phyloP scores from a whole-genome alignment of 192 early-diverging fungal species.

The Backusella luteola region DNA sequence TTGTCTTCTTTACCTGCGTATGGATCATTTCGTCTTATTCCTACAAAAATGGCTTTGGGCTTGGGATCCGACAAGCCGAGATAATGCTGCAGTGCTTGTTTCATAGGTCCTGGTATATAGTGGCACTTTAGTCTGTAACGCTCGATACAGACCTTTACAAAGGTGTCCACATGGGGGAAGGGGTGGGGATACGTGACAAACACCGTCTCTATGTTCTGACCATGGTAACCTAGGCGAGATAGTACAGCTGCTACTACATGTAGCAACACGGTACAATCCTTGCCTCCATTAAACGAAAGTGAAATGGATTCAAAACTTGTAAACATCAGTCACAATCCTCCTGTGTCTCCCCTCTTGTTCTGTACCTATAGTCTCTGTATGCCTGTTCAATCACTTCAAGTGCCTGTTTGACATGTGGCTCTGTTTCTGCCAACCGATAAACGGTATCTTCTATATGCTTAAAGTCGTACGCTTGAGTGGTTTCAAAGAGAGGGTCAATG shows the following conservation, averaged over 20 bases:
- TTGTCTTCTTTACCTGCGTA: constrained; percentile 49
- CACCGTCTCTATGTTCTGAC: constrained; percentile 37
- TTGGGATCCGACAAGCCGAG: constrained; percentile 43
- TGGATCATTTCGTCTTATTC: constrained; percentile 74
- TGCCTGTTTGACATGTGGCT: constrained; percentile 41
- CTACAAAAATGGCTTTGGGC: constrained; percentile 80
- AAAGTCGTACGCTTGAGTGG: constrained; percentile 29
- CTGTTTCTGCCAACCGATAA: constrained; percentile 33
- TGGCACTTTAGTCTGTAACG: constrained; percentile 74
- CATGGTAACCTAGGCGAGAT: neutral
- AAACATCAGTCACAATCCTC: neutral
- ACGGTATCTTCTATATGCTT: constrained; percentile 34
- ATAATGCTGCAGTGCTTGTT: constrained; percentile 71
- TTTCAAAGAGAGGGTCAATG: constrained; percentile 21
- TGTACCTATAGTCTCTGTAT: constrained; percentile 54
- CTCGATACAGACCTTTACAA: constrained; percentile 69
- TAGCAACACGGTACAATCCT: constrained; percentile 94
- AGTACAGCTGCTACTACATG: constrained; percentile 75
- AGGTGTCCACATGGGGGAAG: constrained; percentile 86
- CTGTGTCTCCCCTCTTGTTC: neutral
- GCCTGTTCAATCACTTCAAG: constrained; percentile 57
- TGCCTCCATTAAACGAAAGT: constrained; percentile 94
- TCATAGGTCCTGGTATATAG: constrained; percentile 73
- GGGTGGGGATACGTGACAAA: constrained; percentile 77
- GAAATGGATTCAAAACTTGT: constrained; percentile 62